Evolutionary conservation across 2,329 filamentous ascomycete genomes (phyloP), one percentile per base, ranked within the genome.

Genomic region (Elsinoe arachidis): DNA sequence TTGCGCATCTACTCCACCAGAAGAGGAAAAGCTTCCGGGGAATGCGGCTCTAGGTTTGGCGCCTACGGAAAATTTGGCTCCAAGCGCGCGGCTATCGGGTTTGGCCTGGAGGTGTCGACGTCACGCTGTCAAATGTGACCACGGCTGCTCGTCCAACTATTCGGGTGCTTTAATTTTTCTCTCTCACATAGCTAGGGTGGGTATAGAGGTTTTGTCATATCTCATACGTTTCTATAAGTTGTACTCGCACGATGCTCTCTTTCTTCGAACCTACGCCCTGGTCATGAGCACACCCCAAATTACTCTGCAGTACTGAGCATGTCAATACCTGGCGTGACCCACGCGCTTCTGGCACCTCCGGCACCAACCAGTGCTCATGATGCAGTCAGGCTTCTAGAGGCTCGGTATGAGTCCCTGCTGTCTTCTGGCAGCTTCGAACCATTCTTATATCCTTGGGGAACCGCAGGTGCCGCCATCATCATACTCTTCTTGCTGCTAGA

Each of bases 401-500:
- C 63, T n/a, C 62, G 71, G 44, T 76, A 77, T 62, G 70, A 74
- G 34, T 57, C 61, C 14, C 63, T 68, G 12, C 69, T 77, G 51
- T 61, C 65, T 17, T 66, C 73, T 19, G 74, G 73, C 23, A 61
- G 71, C 49, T 72, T 67, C 19, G 61, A 70, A 35, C 74, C 75
- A 3, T 74, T 76, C 59, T 58, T 74, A 1, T 77, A 76, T 58
- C 76, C 76, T 1, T 75, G 69, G 66, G 69, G 67, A 7, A 64
- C 67, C 0, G 43, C 74, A 2, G 74, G 74, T 12, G 69, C 70
- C 1, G 62, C 68, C 2, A 39, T 74, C 0, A 69, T 78, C 5
- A 65, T 81, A n/a, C 56, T 74, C 10, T 79, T 79, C 57, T 71
- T 83, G 14, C 66, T 80, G 5, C 69, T 82, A 55, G 76, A 78